Percentiles rank a stretch among this genome's conserved stretches.
Evolutionary conservation across 805 yeast genomes (phyloP).

Genomic region (Metschnikowia lochheadii): DNA sequence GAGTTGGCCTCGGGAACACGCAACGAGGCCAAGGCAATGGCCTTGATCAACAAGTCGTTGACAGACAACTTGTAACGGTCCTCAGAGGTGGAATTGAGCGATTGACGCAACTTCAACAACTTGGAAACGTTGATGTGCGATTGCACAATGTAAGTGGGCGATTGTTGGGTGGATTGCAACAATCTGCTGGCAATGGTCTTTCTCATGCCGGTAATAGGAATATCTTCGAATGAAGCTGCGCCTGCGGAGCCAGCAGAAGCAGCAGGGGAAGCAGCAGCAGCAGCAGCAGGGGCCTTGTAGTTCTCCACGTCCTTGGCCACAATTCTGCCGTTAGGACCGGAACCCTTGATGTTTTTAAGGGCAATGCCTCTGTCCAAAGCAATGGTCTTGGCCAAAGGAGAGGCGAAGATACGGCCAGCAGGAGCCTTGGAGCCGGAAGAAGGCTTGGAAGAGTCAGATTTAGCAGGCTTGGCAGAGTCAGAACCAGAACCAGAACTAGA

Average conservation of each 20-base stretch:
- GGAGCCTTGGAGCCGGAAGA: constrained; percentile 26
- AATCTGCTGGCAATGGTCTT: constrained; percentile 88
- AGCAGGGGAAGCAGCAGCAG: constrained; percentile 37
- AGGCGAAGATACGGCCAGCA: constrained; percentile 77
- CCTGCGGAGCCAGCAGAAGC: constrained; percentile 43
- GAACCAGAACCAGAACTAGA: constrained; percentile 20
- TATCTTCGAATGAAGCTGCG: constrained; percentile 65
- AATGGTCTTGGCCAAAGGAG: constrained; percentile 89
- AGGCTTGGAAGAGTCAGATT: constrained; percentile 30
- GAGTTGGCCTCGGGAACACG: constrained; percentile 94
- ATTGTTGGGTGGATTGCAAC: constrained; percentile 74
- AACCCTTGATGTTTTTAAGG: constrained; percentile 77
- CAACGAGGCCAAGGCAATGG: constrained; percentile 82
- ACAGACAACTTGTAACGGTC: constrained; percentile 89
- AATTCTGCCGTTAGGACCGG: constrained; percentile 96
- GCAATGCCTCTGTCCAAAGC: constrained; percentile 92
- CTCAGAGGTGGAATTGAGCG: constrained; percentile 79
- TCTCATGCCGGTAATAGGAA: constrained; percentile 89
- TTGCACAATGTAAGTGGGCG: constrained; percentile 91
- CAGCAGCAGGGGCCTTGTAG: constrained; percentile 45
- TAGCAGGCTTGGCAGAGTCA: constrained; percentile 23
- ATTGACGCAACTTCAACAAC: constrained; percentile 84
- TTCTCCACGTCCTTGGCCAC: constrained; percentile 85
- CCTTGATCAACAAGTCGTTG: constrained; percentile 92
- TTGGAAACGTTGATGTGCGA: constrained; percentile 84